phyloP scores from a whole-genome alignment of 306 rosid genomes.

The Carpinus viminea region DNA sequence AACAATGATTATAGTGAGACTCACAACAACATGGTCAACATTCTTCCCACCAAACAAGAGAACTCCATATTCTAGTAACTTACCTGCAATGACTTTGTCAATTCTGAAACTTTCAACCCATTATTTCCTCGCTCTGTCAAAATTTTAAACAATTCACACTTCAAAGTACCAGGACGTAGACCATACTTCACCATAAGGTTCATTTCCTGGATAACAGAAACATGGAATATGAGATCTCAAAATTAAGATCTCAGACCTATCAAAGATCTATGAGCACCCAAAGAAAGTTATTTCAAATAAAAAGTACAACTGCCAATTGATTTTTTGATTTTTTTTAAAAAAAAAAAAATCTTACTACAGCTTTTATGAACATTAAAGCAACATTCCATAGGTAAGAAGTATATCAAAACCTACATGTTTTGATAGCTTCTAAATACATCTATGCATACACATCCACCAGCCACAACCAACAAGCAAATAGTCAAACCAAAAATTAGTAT shows the following conservation, averaged over 20 bases:
- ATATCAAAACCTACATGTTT: background rate
- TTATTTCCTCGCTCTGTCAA: constrained; percentile 71
- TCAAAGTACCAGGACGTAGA: constrained; percentile 74
- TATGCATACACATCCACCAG: background rate
- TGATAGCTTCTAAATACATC: background rate
- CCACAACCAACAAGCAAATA: background rate
- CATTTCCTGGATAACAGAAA: constrained; percentile 58
- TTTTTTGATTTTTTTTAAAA: too few species aligned
- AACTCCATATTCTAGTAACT: constrained; percentile 12
- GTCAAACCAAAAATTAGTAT: background rate
- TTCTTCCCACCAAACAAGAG: constrained; percentile 3
- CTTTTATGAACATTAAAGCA: background rate
- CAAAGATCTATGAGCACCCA: background rate
- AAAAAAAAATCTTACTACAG: background rate
- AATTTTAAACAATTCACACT: constrained; percentile 71
- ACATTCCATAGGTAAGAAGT: background rate
- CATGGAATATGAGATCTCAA: constrained; percentile 18
- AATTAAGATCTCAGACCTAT: constrained; percentile 10
- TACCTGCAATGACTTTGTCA: constrained; percentile 70
- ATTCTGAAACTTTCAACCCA: constrained; percentile 79
- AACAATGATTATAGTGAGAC: background rate
- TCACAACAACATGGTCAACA: constrained; percentile 2
- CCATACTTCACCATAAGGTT: constrained; percentile 68
- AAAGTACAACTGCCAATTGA: constrained; percentile 17
- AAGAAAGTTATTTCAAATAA: constrained; percentile 1